These are phyloP conservation scores for Magnolia sinica DNA, from an alignment of 164 flowering plant genomes.

Conservation along the genomic window DNA sequence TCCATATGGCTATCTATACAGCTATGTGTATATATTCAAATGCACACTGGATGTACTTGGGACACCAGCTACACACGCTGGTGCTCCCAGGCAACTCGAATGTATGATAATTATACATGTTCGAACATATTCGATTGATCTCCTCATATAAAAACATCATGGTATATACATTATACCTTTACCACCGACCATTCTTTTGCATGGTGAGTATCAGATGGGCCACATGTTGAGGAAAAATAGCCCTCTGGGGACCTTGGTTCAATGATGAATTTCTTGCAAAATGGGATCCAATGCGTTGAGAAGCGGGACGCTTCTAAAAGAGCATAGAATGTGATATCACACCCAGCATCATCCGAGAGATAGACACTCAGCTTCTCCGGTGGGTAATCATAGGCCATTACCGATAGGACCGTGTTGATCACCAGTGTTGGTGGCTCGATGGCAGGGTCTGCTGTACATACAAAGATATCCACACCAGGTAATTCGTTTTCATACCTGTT, in stretches of 20 bases:
- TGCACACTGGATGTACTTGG: not conserved
- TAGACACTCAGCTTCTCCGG: constrained; percentile 39
- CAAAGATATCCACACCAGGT: constrained; percentile 38
- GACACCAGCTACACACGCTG: not conserved
- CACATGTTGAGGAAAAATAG: constrained; percentile 15
- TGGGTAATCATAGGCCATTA: constrained; percentile 45
- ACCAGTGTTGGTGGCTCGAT: constrained; percentile 42
- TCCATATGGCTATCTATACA: not conserved
- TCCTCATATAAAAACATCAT: not conserved
- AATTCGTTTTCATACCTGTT: constrained; percentile 22
- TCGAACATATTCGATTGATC: not conserved
- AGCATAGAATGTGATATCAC: constrained; percentile 43
- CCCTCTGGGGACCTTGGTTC: constrained; percentile 39
- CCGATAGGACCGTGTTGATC: constrained; percentile 39
- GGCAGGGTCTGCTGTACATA: constrained; percentile 46
- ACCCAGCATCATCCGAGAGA: constrained; percentile 45
- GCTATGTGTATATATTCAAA: not conserved
- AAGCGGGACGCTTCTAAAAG: constrained; percentile 42
- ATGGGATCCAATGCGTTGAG: constrained; percentile 43
- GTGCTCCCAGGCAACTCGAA: not conserved
- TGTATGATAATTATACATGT: not conserved
- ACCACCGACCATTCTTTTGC: not conserved
- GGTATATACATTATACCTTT: not conserved
- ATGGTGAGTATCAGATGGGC: not conserved
- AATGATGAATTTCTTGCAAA: constrained; percentile 34